These are phyloP conservation scores for Ormosia emarginata DNA, from an alignment of 306 rosid species.

Conservation along the genomic window DNA sequence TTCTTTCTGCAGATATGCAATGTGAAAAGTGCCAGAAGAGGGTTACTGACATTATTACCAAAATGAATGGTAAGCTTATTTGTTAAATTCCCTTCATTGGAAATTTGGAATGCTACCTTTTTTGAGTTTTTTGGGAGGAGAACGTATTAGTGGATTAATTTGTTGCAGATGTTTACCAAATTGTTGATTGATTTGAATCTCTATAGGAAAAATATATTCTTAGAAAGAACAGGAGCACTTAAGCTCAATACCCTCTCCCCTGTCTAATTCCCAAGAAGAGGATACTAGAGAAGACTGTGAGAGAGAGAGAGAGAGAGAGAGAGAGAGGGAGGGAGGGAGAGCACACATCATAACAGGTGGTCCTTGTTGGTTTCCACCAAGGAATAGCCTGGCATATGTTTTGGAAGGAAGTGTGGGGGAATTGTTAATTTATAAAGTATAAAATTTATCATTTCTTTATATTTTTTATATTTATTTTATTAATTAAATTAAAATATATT, in stretches of 20 bases:
- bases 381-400: slow-evolving; percentile 10
- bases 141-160: not conserved
- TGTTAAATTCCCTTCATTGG: not conserved
- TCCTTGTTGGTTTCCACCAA: slow-evolving; percentile 17
- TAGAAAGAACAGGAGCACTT: not conserved
- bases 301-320: not conserved
- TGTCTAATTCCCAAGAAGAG: not conserved
- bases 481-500: no score
- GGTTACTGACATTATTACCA: slow-evolving; percentile 59
- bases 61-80: slow-evolving; percentile 50
- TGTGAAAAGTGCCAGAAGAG: slow-evolving; percentile 64
- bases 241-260: not conserved
- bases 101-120: not conserved
- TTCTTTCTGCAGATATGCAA: slow-evolving; percentile 62
- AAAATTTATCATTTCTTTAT: no score
- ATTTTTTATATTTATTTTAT: no score
- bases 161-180: not conserved
- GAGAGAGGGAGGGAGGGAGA: not conserved
- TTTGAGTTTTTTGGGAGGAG: not conserved
- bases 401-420: not conserved
- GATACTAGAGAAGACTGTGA: not conserved
- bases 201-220: not conserved
- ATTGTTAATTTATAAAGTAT: not conserved
- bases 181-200: not conserved
- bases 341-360: not conserved